A percentile compares a stretch with the other conserved stretches of the same genome.
Conservation (phyloP, 2,329 filamentous ascomycete species). For the Fusarium ambrosium region DNA sequence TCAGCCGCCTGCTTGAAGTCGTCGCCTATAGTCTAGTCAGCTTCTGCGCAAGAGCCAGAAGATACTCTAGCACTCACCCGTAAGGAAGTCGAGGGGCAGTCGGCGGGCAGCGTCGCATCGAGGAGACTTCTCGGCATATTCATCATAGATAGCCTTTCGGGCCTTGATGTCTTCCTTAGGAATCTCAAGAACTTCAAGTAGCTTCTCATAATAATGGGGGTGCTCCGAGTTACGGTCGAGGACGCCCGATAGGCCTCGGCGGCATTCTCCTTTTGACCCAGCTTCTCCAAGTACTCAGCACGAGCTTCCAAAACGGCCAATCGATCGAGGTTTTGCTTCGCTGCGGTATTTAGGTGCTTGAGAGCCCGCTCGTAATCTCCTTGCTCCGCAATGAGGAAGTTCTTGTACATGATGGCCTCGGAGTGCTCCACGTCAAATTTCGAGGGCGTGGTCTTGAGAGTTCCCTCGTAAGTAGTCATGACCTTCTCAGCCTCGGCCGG, state of each 20-base stretch:
- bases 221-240: conserved; percentile 91
- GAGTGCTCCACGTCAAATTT: conserved; percentile 91
- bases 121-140: conserved; percentile 84
- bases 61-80: conserved; percentile 63
- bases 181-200: conserved; percentile 78
- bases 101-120: conserved; percentile 88
- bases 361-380: conserved; percentile 87
- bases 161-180: conserved; percentile 69
- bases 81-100: conserved; percentile 89
- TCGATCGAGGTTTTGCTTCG: conserved; percentile 85
- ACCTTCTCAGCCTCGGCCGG: conserved; percentile 90
- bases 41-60: not conserved
- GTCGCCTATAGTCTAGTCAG: conserved; percentile 68
- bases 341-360: conserved; percentile 84
- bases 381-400: conserved; percentile 90
- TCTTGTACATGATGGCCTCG: conserved; percentile 95
- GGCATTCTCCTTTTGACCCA: conserved; percentile 84
- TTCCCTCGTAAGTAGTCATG: conserved; percentile 92
- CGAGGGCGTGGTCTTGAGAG: conserved; percentile 83
- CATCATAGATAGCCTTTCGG: conserved; percentile 78
- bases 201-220: conserved; percentile 84
- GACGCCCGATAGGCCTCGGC: conserved; percentile 83
- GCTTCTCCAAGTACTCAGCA: conserved; percentile 84
- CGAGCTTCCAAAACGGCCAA: conserved; percentile 87
- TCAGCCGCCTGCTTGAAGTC: conserved; percentile 84